Evolutionary conservation across 164 flowering plant genomes (phyloP).

Genomic region (Sextonia rubra): DNA sequence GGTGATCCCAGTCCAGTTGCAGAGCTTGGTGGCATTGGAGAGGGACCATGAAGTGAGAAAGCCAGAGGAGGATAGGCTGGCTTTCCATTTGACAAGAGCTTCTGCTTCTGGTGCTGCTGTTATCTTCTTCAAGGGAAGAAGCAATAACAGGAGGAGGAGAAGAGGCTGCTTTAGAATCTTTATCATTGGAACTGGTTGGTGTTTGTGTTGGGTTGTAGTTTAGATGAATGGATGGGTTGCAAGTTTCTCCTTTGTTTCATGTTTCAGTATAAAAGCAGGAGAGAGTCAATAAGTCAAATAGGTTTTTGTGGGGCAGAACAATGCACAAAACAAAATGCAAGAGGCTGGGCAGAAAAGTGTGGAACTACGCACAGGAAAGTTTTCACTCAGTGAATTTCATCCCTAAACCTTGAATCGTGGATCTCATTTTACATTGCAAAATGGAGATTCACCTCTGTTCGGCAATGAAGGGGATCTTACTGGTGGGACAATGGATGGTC

Average conservation of each 20-base stretch:
- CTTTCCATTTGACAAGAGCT: conserved; percentile 38
- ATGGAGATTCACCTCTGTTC: no score
- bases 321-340: background rate
- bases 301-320: background rate
- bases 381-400: background rate
- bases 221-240: background rate
- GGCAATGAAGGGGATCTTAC: no score
- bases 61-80: conserved; percentile 10
- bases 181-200: no score
- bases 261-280: background rate
- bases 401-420: no score
- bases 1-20: conserved; percentile 39
- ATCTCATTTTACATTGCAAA: no score
- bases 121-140: background rate
- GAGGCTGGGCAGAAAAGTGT: background rate
- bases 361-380: background rate
- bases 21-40: conserved; percentile 22
- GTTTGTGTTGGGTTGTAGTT: no score
- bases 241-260: background rate
- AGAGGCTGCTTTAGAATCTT: no score
- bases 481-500: no score
- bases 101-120: conserved; percentile 23
- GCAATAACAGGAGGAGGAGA: conserved; percentile 4
- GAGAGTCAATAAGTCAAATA: no score
- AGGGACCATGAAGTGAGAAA: conserved; percentile 35